A percentile compares a stretch with the other conserved stretches of the same genome.
Evolutionary conservation across 2,329 filamentous ascomycete species (phyloP).

Genomic region (Leptographium radiaticola): DNA sequence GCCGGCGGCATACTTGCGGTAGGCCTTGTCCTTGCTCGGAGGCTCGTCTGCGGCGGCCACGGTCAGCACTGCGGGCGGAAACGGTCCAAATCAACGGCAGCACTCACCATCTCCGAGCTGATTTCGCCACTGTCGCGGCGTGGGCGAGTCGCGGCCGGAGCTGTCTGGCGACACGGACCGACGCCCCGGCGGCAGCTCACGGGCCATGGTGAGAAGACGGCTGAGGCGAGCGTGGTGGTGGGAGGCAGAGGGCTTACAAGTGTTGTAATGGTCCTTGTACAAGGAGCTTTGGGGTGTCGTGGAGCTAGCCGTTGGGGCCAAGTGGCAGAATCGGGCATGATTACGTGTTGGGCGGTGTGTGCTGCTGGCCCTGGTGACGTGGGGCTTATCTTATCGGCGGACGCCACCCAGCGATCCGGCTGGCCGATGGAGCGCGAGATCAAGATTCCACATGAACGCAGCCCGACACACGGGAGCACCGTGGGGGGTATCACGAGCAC

Average conservation of each 20-base stretch:
- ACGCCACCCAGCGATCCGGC: too few relatives aligned
- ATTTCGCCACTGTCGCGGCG: slow-evolving; percentile 63
- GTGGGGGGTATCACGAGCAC: too few relatives aligned
- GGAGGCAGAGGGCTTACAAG: background rate
- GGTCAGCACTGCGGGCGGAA: background rate
- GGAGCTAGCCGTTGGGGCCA: slow-evolving; percentile 1
- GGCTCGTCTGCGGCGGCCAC: slow-evolving; percentile 34
- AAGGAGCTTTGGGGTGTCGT: background rate
- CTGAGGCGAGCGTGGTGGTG: slow-evolving; percentile 11
- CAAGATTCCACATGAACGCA: too few relatives aligned
- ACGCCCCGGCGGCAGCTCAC: slow-evolving; percentile 44
- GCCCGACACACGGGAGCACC: too few relatives aligned
- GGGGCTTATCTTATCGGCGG: background rate
- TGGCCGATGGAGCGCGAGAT: too few relatives aligned
- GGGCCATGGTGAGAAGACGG: slow-evolving; percentile 35
- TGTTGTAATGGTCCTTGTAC: too few relatives aligned
- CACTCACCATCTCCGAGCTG: slow-evolving; percentile 58
- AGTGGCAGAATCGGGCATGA: slow-evolving; percentile 2
- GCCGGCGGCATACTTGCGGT: slow-evolving; percentile 77
- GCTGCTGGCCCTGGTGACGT: background rate
- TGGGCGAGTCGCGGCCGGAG: slow-evolving; percentile 70
- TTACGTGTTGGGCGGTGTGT: background rate
- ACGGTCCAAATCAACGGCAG: background rate
- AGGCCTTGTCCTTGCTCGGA: slow-evolving; percentile 50
- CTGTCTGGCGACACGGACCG: slow-evolving; percentile 63